Evolutionary conservation across 306 rosid genomes (phyloP).

Genomic region (peach (Prunus persica)): DNA sequence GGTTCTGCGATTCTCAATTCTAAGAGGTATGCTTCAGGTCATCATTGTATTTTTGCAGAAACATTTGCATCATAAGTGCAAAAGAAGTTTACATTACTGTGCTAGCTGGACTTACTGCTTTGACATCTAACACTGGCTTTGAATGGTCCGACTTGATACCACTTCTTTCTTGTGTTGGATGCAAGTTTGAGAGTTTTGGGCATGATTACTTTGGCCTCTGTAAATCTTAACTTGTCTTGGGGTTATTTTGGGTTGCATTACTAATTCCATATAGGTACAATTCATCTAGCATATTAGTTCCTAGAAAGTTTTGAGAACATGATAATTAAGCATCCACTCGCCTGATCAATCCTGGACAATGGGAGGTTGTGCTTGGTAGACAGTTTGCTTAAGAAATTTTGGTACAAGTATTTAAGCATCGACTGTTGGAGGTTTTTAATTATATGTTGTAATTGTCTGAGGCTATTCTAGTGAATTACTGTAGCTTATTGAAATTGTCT

Average conservation of each 20-base stretch:
- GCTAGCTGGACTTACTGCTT: conserved; percentile 14
- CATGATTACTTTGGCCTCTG: neutral
- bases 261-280: neutral
- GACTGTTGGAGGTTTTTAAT: neutral
- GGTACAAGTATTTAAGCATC: neutral
- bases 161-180: neutral
- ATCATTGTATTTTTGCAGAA: conserved; percentile 5
- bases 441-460: neutral
- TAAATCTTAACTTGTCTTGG: neutral
- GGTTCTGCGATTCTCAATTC: conserved; percentile 90
- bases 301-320: neutral
- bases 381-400: neutral
- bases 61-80: conserved; percentile 15
- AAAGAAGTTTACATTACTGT: neutral
- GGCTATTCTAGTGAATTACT: conserved; percentile 22
- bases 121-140: neutral
- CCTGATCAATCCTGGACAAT: neutral
- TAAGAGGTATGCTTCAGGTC: conserved; percentile 54
- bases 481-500: neutral
- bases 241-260: neutral
- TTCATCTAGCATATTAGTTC: neutral
- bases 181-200: neutral
- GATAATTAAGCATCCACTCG: neutral
- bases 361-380: neutral
- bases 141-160: neutral